A percentile compares a stretch with the other conserved stretches of the same genome.
phyloP scores from a whole-genome alignment of 352 stramenopile species.

The Pythium diclinum region DNA sequence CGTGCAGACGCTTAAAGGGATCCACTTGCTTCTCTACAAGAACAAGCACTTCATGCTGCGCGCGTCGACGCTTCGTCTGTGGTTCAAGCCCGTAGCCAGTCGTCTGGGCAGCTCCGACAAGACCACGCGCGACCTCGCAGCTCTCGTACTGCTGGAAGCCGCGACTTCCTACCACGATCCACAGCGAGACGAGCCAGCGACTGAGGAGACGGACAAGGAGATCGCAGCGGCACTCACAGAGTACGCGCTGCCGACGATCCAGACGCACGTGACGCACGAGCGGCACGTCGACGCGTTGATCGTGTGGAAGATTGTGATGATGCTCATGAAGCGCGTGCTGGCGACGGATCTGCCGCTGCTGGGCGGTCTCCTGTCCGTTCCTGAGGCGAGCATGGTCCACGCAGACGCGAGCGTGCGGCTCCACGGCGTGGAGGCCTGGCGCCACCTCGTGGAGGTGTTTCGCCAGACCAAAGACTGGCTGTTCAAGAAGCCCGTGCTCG shows the following conservation, averaged over 20 bases:
- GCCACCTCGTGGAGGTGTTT: slow-evolving; percentile 46
- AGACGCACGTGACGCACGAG: slow-evolving; percentile 42
- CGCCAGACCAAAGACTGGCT: slow-evolving; percentile 46
- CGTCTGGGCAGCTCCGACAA: slow-evolving; percentile 49
- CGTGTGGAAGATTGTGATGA: slow-evolving; percentile 57
- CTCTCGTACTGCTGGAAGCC: slow-evolving; percentile 50
- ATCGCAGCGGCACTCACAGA: slow-evolving; percentile 32
- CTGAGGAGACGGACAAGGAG: slow-evolving; percentile 33
- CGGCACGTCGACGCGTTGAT: slow-evolving; percentile 42
- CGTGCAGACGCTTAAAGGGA: slow-evolving; percentile 57
- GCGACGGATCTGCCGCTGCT: slow-evolving; percentile 41
- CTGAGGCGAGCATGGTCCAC: slow-evolving; percentile 51
- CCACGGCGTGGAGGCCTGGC: slow-evolving; percentile 53
- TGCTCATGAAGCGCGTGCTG: slow-evolving; percentile 40
- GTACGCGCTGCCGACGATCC: slow-evolving; percentile 57
- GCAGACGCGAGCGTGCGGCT: slow-evolving; percentile 42
- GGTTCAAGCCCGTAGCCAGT: slow-evolving; percentile 50
- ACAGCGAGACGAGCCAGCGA: background rate
- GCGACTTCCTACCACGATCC: background rate
- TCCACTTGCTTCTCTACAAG: slow-evolving; percentile 55
- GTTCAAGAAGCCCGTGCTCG: slow-evolving; percentile 51
- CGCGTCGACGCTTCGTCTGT: slow-evolving; percentile 37
- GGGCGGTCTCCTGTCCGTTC: slow-evolving; percentile 53
- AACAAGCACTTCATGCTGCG: slow-evolving; percentile 39
- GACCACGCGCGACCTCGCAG: slow-evolving; percentile 42